These are phyloP conservation scores for Penicillium sp. DNA, from an alignment of 2,329 filamentous ascomycete species.

Conservation along the genomic window DNA sequence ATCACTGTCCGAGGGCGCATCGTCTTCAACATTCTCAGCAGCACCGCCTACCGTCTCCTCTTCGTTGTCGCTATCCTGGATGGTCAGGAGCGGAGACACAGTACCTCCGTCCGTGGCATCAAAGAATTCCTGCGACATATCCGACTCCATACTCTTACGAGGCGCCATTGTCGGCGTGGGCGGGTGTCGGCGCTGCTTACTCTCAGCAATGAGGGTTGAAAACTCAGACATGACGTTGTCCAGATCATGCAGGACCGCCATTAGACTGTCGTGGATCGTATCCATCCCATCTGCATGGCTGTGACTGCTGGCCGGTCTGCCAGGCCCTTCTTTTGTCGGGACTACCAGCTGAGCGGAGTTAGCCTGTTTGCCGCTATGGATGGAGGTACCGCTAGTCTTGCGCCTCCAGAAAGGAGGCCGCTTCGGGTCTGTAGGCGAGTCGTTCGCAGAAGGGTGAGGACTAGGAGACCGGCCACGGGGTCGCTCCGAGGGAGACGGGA, in stretches of 20 bases:
- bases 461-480: constrained; percentile 34
- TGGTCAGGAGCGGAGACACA: constrained; percentile 66
- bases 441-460: constrained; percentile 31
- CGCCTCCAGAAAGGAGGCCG: constrained; percentile 86
- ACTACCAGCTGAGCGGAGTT: constrained; percentile 47
- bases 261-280: constrained; percentile 74
- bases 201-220: constrained; percentile 68
- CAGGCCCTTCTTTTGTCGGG: constrained; percentile 38
- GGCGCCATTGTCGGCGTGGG: constrained; percentile 52
- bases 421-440: constrained; percentile 51
- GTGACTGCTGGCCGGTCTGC: constrained; percentile 32
- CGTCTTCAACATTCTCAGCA: constrained; percentile 48
- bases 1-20: constrained; percentile 62
- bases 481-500: constrained; percentile 19
- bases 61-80: constrained; percentile 69
- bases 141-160: constrained; percentile 72
- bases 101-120: constrained; percentile 70
- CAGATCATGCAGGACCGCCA: constrained; percentile 76
- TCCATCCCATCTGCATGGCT: constrained; percentile 52
- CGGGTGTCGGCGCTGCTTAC: constrained; percentile 67
- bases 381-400: constrained; percentile 60
- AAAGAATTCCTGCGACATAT: constrained; percentile 85
- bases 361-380: constrained; percentile 42
- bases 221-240: constrained; percentile 82
- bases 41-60: constrained; percentile 39